These are phyloP conservation scores for Cyclotella choctawhatcheeana DNA, from an alignment of 108 stramenopile species.

Conservation along the genomic window DNA sequence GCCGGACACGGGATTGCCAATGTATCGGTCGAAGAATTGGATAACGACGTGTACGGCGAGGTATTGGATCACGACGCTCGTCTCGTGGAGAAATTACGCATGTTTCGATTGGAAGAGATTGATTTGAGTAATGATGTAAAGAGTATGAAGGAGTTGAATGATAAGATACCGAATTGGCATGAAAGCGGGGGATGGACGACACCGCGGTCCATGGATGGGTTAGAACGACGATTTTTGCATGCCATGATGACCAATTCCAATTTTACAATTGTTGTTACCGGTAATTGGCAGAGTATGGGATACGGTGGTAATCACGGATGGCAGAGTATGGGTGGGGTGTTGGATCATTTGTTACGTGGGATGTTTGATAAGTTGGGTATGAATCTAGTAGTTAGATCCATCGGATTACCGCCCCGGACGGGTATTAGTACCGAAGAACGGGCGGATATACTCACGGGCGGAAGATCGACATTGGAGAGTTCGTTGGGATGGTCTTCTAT, in stretches of 20 bases:
- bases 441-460: slow-evolving; percentile 16
- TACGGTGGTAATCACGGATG: slow-evolving; percentile 77
- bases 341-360: slow-evolving; percentile 68
- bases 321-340: slow-evolving; percentile 76
- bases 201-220: slow-evolving; percentile 63
- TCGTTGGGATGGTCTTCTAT: slow-evolving; percentile 65
- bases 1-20: slow-evolving; percentile 67
- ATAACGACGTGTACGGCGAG: slow-evolving; percentile 18
- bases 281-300: slow-evolving; percentile 54
- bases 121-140: slow-evolving; percentile 49
- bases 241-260: slow-evolving; percentile 86
- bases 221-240: slow-evolving; percentile 79
- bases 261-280: slow-evolving; percentile 73
- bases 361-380: slow-evolving; percentile 79
- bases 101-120: slow-evolving; percentile 66
- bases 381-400: slow-evolving; percentile 65
- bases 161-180: slow-evolving; percentile 38
- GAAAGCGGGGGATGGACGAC: slow-evolving; percentile 84
- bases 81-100: slow-evolving; percentile 51
- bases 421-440: slow-evolving; percentile 59
- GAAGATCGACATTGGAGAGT: slow-evolving; percentile 41
- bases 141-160: slow-evolving; percentile 20
- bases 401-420: slow-evolving; percentile 57
- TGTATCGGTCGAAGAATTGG: slow-evolving; percentile 38
- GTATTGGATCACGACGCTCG: slow-evolving; percentile 44